Evolutionary conservation across 768 basidiomycete species (phyloP), one percentile per base, ranked within the genome.

Genomic region (Kwoniella newhampshirensis): DNA sequence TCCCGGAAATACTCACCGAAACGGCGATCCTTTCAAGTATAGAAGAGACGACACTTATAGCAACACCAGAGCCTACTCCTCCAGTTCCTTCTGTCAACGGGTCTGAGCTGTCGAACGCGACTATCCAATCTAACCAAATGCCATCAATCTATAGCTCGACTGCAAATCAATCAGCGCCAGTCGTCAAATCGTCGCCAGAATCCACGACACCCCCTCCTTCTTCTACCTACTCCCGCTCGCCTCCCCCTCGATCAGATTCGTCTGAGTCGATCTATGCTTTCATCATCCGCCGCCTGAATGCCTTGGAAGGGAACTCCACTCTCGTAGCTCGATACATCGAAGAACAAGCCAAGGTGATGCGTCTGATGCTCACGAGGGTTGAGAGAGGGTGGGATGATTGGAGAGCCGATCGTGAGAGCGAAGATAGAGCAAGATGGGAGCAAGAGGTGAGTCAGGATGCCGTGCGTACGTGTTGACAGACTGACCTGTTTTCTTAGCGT

Each of bases 201-300:
- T 9, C 37, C 4, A 13, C 36, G 2, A 45, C 42, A 21, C 50
- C 53, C 4, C 27, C 56, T 0, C 25, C 55, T 17, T 36, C 51
- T 1, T 51, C 56, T 7, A 54, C 62, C 8, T 63, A 56, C 32
- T 21, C 54, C 13, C 57, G 55, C 20, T 46, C 28, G 17, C 18
- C 54, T 3, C 60, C 66, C 18, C 60, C 67, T 3, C 49, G 62
- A 28, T 63, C 70, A 1, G 73, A 72, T 35, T 70, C 68, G 5
- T 73, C 73, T 7, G 96, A 99, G 74, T 93, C 91, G 1, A 92
- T 99, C 63, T 98, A 96, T 68, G 87, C 91, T 7, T 89, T 87
- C 12, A 99, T 98, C 64, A 93, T 93, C 85, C 94, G 96, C 65
- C 86, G 92, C 6, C 81, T 99, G 11, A 83, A 84, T 2, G 83